Percentiles rank a stretch among this genome's conserved stretches.
These are phyloP conservation scores for Pluteus cervinus DNA, from an alignment of 768 basidiomycete species.

Conservation along the genomic window DNA sequence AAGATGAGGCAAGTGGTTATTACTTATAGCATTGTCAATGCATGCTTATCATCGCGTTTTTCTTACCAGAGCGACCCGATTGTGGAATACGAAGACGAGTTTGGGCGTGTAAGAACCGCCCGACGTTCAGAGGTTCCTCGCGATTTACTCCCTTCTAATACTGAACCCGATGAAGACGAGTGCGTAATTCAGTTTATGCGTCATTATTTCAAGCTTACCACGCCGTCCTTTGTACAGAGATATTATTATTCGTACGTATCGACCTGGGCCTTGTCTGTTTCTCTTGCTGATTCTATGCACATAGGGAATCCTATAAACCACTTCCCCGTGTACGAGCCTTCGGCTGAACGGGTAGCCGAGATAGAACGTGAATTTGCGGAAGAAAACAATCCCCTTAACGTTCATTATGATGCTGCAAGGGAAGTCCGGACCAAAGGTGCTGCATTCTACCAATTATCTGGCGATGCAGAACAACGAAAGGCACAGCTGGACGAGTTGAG, in stretches of 20 bases:
- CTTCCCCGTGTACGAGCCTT: slow-evolving; percentile 86
- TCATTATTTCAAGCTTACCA: slow-evolving; percentile 8
- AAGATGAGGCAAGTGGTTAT: slow-evolving; percentile 31
- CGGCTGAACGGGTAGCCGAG: slow-evolving; percentile 70
- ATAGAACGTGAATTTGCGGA: slow-evolving; percentile 69
- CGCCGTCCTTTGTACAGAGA: slow-evolving; percentile 32
- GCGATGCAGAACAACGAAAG: slow-evolving; percentile 71
- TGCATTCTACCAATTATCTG: slow-evolving; percentile 88
- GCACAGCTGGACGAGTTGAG: slow-evolving; percentile 82
- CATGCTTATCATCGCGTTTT: neutral
- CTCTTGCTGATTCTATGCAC: slow-evolving; percentile 4
- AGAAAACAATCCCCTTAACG: slow-evolving; percentile 60
- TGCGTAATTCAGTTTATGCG: slow-evolving; percentile 23
- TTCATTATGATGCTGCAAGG: slow-evolving; percentile 75
- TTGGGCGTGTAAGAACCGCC: slow-evolving; percentile 68
- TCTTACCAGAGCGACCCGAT: slow-evolving; percentile 77
- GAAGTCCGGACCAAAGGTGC: slow-evolving; percentile 90
- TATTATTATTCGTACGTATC: slow-evolving; percentile 46
- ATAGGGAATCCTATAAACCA: slow-evolving; percentile 77
- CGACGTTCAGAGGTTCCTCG: slow-evolving; percentile 75
- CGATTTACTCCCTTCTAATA: slow-evolving; percentile 43
- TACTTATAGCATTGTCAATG: neutral
- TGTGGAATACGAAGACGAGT: slow-evolving; percentile 84
- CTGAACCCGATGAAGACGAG: slow-evolving; percentile 56
- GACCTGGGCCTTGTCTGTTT: neutral